These are phyloP conservation scores for Acidiella bohemica DNA, from an alignment of 495 filamentous ascomycete genomes.

Conservation along the genomic window DNA sequence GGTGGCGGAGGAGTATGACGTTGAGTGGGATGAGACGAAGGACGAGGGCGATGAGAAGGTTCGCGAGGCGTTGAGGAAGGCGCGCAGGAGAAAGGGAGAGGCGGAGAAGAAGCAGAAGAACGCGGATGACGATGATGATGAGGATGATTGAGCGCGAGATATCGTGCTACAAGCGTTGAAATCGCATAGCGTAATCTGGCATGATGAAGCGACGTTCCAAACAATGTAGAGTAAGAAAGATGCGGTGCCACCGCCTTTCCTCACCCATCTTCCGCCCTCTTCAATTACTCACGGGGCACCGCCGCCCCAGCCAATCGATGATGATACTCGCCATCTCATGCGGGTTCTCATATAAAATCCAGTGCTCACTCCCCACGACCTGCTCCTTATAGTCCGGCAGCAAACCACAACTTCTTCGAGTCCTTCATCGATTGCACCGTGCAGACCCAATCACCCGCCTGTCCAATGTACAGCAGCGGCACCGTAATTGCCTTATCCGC, in stretches of 20 bases:
- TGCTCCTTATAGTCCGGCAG: constrained; percentile 7
- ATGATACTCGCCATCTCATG: constrained; percentile 9
- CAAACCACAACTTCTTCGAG: constrained; percentile 5
- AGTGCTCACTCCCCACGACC: constrained; percentile 15
- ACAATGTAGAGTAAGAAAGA: too few relatives aligned
- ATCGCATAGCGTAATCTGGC: too few relatives aligned
- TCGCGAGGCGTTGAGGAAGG: constrained; percentile 22
- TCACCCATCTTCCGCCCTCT: too few relatives aligned
- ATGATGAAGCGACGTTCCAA: too few relatives aligned
- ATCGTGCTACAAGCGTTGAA: too few relatives aligned
- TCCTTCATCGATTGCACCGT: constrained; percentile 6
- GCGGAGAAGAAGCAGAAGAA: constrained; percentile 35
- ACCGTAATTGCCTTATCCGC: constrained; percentile 4
- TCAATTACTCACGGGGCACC: constrained; percentile 4
- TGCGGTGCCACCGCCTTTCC: too few relatives aligned
- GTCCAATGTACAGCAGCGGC: constrained; percentile 16
- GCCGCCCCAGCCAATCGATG: constrained; percentile 2
- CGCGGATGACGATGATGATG: constrained; percentile 30
- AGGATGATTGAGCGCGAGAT: constrained; percentile 9
- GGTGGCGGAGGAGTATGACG: constrained; percentile 74
- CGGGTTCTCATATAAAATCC: constrained; percentile 14
- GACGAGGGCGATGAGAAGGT: constrained; percentile 46
- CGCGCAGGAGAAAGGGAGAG: constrained; percentile 35
- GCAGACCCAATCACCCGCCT: constrained; percentile 13
- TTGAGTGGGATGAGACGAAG: constrained; percentile 77